Evolutionary conservation across 1,139 yeast genomes (phyloP).

Genomic region (Wickerhamiella pararugosa): DNA sequence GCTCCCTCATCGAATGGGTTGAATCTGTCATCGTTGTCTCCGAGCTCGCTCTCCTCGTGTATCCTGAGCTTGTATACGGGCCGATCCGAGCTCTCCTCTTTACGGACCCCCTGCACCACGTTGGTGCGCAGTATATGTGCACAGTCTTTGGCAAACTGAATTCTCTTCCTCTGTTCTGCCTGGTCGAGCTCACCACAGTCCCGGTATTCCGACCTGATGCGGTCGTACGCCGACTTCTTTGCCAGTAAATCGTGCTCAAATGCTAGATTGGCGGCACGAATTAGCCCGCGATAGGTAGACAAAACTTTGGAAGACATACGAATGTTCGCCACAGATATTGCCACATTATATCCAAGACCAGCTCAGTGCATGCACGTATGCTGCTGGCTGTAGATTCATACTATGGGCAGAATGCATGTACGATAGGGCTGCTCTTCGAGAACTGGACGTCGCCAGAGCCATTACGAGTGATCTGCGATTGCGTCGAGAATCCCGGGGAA

Average conservation of each 20-base stretch:
- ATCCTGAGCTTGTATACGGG: constrained; percentile 34
- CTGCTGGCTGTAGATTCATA: neutral
- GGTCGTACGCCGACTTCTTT: constrained; percentile 44
- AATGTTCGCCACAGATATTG: too few species aligned
- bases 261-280: constrained; percentile 57
- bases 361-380: neutral
- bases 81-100: constrained; percentile 27
- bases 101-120: constrained; percentile 67
- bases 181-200: constrained; percentile 28
- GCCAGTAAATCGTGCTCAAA: constrained; percentile 43
- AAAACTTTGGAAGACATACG: constrained; percentile 1
- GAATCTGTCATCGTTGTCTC: constrained; percentile 50
- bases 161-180: constrained; percentile 33
- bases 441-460: neutral
- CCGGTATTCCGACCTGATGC: constrained; percentile 36
- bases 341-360: neutral
- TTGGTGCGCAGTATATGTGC: constrained; percentile 52
- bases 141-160: constrained; percentile 48
- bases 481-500: neutral
- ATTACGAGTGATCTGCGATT: too few species aligned
- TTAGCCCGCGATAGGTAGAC: constrained; percentile 40
- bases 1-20: constrained; percentile 6
- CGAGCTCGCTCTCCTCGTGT: constrained; percentile 72
- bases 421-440: neutral
- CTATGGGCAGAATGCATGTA: neutral